Conservation (phyloP, 192 early-diverging fungal species). For the Lunasporangiospora selenospora region DNA sequence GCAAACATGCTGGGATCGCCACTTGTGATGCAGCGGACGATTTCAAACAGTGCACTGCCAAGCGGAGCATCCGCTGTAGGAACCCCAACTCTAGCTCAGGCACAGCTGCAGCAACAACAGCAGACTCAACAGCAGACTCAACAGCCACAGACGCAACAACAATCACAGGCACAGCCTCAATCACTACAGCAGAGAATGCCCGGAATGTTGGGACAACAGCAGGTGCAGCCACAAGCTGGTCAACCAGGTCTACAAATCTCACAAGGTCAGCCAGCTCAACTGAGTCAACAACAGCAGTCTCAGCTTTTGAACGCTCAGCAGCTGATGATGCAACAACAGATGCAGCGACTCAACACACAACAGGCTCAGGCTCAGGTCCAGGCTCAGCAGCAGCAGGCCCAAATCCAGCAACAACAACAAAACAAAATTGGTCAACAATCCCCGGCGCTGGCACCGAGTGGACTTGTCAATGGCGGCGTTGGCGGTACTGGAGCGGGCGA, state of each 20-base stretch:
- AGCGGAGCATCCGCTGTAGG: conserved; percentile 5
- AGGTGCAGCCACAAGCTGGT: conserved; percentile 6
- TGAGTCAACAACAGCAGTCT: conserved; percentile 4
- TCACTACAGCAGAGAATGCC: too few species aligned
- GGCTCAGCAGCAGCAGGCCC: conserved; percentile 8
- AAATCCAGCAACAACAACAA: conserved; percentile 7
- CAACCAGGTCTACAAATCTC: conserved; percentile 8
- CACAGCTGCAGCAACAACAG: conserved; percentile 14
- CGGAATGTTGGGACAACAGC: too few species aligned
- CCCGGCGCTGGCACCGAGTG: conserved; percentile 21
- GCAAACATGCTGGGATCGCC: conserved; percentile 34
- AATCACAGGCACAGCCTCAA: conserved; percentile 12
- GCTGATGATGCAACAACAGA: conserved; percentile 1
- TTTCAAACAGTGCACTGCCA: conserved; percentile 10
- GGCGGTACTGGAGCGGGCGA: conserved; percentile 1
- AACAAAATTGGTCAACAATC: conserved; percentile 13
- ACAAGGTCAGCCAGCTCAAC: conserved; percentile 11
- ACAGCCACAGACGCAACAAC: conserved; percentile 14
- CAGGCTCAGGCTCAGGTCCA: conserved; percentile 8
- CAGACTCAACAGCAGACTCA: too few species aligned
- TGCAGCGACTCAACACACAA: conserved; percentile 15
- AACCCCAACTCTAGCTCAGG: conserved; percentile 31
- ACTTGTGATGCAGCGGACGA: conserved; percentile 32
- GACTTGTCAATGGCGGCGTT: conserved; percentile 6
- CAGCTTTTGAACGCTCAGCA: too few species aligned